Percentiles rank a stretch among this genome's conserved stretches.
These are phyloP conservation scores for Cinnamomum micranthum DNA, from an alignment of 164 flowering plant genomes.

Conservation along the genomic window DNA sequence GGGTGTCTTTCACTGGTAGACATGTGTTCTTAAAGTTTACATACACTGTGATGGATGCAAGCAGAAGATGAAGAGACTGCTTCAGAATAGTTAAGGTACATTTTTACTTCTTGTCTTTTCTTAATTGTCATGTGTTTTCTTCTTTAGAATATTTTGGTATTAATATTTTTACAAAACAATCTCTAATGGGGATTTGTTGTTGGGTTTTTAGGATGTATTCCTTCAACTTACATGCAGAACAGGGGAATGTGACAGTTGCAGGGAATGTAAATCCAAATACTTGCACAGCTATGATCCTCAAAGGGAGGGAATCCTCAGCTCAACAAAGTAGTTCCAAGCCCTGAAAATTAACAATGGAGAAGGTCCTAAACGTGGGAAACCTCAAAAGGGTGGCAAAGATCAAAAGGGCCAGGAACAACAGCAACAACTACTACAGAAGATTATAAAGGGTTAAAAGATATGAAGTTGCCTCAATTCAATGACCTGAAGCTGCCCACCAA, in stretches of 20 bases:
- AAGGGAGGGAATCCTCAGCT: conserved; percentile 38
- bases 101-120: not conserved
- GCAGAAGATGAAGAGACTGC: conserved; percentile 80
- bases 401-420: conserved; percentile 24
- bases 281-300: conserved; percentile 74
- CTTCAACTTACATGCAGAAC: conserved; percentile 67
- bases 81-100: conserved; percentile 79
- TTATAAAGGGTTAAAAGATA: conserved; percentile 33
- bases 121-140: not conserved
- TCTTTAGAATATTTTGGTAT: not conserved
- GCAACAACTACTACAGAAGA: conserved; percentile 42
- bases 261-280: conserved; percentile 76
- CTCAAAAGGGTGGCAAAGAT: conserved; percentile 44
- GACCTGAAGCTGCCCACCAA: too few species aligned
- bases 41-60: conserved; percentile 92
- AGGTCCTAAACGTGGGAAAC: conserved; percentile 36
- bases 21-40: conserved; percentile 79
- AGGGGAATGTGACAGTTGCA: conserved; percentile 82
- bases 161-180: too few species aligned
- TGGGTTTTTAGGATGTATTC: conserved; percentile 56
- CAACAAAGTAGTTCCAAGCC: conserved; percentile 57
- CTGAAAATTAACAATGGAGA: conserved; percentile 59
- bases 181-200: not conserved
- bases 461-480: not conserved
- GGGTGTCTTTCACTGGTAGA: conserved; percentile 32